Evolutionary conservation across 2,329 filamentous ascomycete genomes (phyloP).

Genomic region (Sclerotinia nivalis): DNA sequence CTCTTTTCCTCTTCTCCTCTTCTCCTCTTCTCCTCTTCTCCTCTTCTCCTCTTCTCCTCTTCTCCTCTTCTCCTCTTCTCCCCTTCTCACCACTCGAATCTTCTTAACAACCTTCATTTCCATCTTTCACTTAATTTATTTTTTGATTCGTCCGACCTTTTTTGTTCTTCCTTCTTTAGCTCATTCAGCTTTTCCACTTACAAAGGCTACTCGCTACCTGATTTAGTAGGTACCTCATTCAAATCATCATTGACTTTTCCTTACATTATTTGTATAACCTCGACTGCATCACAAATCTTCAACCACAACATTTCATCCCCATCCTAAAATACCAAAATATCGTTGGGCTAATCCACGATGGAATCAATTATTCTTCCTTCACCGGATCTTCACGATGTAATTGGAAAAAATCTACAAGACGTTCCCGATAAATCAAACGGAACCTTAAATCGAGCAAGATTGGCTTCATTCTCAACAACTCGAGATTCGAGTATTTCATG

Average conservation of each 20-base stretch:
- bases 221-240: background rate
- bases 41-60: background rate
- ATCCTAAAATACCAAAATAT: background rate
- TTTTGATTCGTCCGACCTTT: background rate
- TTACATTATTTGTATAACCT: constrained; percentile 1
- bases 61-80: background rate
- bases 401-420: constrained; percentile 19
- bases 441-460: constrained; percentile 11
- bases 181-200: background rate
- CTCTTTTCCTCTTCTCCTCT: background rate
- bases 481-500: constrained; percentile 31
- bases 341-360: constrained; percentile 14
- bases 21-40: too few relatives aligned
- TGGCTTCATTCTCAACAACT: constrained; percentile 25
- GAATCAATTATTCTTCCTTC: constrained; percentile 28
- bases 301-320: background rate
- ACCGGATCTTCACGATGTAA: constrained; percentile 21
- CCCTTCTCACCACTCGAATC: background rate
- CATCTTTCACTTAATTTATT: background rate
- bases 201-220: background rate
- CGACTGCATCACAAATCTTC: background rate
- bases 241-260: background rate
- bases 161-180: background rate
- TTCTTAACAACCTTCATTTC: background rate
- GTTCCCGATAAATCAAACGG: constrained; percentile 8